Evolutionary conservation across 805 yeast species (phyloP), one percentile per base, ranked within the genome.

Genomic region (Schizosaccharomyces cryophilus): DNA sequence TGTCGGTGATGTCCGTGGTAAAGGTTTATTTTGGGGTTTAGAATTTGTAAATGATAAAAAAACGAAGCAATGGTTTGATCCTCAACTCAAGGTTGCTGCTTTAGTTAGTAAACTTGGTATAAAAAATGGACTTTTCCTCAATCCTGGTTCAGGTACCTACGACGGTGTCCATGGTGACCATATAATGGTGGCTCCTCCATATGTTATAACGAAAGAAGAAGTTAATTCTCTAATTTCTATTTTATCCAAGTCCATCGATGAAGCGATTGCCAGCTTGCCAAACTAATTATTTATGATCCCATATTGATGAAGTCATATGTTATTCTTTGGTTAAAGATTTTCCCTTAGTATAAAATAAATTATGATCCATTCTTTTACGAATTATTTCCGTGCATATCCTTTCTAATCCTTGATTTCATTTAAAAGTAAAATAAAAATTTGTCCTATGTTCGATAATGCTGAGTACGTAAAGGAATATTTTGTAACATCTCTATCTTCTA

Each of bases 1-100:
- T 60, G 80, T 74, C 26, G 85, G 83, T 62, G 81, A 81, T 65
- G 76, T 81, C 47, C 75, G 85, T 69, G 85, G 85, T 61, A 72
- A 78, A 62, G 85, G 84, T 63, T 77, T 79, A 48, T 81, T 81
- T 70, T 74, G 82, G 76, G 73, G 80, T 4, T 66, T 81, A 58
- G 85, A 81, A 68, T 72, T 79, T 60, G 83, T 80, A 62, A 74
- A 78, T 66, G 75, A 80, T 66, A 77, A 73, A 64, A 68, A 66
- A 19, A 76, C 83, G 21, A 80, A 78, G 65, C 78, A 77, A 67
- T 71, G 76, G 30, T 65, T 65, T 26, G 29, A 19, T 17, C 35
- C 58, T n/a, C 9, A 31, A 15, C 15, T 15, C 21, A 31, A 31
- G 15, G 40, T 54, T 6, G 58, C 47, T 11, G 21, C 58, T 54